Conservation (phyloP, 2,329 filamentous ascomycete genomes). For the Tricladium varicosporioides region DNA sequence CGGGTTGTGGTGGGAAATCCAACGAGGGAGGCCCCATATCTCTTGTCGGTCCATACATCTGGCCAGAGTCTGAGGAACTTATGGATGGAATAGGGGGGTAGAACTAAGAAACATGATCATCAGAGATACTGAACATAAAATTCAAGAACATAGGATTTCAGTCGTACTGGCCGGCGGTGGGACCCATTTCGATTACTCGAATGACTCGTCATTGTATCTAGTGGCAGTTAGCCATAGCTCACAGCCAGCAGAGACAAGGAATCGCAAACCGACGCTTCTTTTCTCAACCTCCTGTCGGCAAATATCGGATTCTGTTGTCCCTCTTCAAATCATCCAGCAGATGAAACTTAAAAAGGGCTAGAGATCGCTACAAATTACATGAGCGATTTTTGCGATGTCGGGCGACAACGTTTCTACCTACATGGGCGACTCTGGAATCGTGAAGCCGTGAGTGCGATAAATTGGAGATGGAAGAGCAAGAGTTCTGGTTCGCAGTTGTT, state of each 20-base stretch:
- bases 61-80: constrained; percentile 21
- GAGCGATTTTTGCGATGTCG: not conserved
- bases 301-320: constrained; percentile 11
- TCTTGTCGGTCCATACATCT: constrained; percentile 23
- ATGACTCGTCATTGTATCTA: constrained; percentile 28
- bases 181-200: constrained; percentile 24
- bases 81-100: constrained; percentile 23
- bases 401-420: constrained; percentile 1
- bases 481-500: constrained; percentile 15
- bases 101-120: constrained; percentile 25
- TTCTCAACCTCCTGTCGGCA: constrained; percentile 12
- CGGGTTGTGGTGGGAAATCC: constrained; percentile 27
- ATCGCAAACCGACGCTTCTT: constrained; percentile 17
- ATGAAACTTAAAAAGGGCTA: constrained; percentile 19
- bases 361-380: constrained; percentile 9
- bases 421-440: constrained; percentile 16
- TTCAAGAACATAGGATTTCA: constrained; percentile 5
- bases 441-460: constrained; percentile 5
- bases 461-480: constrained; percentile 3
- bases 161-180: constrained; percentile 26
- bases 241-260: constrained; percentile 3
- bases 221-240: constrained; percentile 13
- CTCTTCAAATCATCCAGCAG: constrained; percentile 6
- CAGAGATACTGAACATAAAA: constrained; percentile 17
- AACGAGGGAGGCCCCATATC: constrained; percentile 29